Base-by-base conservation (phyloP, 2,329 filamentous ascomycete genomes). In the Beauveria caledonica region DNA sequence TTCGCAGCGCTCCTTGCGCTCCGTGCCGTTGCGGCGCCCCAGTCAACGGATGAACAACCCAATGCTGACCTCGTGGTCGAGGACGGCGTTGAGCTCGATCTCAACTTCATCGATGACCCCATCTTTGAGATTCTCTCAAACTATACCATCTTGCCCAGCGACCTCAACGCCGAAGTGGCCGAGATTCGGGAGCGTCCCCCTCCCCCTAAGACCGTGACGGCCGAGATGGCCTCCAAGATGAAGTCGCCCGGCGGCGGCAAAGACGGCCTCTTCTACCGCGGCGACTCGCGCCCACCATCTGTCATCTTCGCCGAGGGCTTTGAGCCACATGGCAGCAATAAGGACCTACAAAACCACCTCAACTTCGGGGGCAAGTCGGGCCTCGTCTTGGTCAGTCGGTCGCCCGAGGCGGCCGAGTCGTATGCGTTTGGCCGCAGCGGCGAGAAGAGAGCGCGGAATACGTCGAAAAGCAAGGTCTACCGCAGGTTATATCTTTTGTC, bases 391-490 rank as follows among this genome's bases (percentile, higher is more conserved):
- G 17, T 51, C 49, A 21, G 4, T 23, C 49, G 49, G n/a, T 21
- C 29, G 5, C 49, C 49, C n/a, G 3, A 42, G 11, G 21, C 50
- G 23, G 61, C 62, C 21, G 17, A 49, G 19, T 2, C 7, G 1
- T 62, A 61, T 7, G 54, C 61, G 17, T 60, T 62, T 40, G 58
- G 61, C 36, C 63, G 58, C 21, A 17, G n/a, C 11, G 27, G n/a
- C n/a, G n/a, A n/a, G n/a, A n/a, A n/a, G n/a, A n/a, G n/a, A n/a
- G n/a, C n/a, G n/a, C n/a, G n/a, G n/a, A n/a, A n/a, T n/a, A n/a
- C n/a, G n/a, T n/a, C n/a, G n/a, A n/a, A n/a, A n/a, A n/a, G n/a
- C n/a, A n/a, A n/a, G n/a, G n/a, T n/a, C n/a, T n/a, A n/a, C n/a
- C n/a, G n/a, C n/a, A n/a, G n/a, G n/a, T n/a, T n/a, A n/a, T n/a